Evolutionary conservation across 805 yeast genomes (phyloP).

Genomic region (Candida chauliodis): DNA sequence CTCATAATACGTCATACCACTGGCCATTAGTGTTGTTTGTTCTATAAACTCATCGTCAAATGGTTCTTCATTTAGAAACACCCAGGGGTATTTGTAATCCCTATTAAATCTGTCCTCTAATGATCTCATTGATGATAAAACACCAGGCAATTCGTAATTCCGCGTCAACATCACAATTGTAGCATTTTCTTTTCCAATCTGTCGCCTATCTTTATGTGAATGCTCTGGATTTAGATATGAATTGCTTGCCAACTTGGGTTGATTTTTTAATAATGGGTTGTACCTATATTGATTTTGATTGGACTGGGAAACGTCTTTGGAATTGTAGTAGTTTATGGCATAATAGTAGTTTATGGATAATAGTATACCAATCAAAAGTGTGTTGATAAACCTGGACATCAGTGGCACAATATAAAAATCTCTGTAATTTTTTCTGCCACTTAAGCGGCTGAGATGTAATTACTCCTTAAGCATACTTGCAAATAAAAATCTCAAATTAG

Average conservation of each 20-base stretch:
- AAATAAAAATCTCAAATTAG: no score
- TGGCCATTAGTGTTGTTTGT: conserved; percentile 42
- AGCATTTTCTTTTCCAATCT: conserved; percentile 68
- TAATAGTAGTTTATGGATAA: conserved; percentile 9
- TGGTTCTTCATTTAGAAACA: conserved; percentile 42
- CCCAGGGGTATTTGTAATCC: conserved; percentile 42
- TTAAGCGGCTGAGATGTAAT: no score
- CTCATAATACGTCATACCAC: conserved; percentile 39
- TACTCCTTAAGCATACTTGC: not conserved
- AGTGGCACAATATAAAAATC: no score
- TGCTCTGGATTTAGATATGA: conserved; percentile 20
- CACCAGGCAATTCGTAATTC: conserved; percentile 73
- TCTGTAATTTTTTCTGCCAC: no score
- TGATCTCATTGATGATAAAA: conserved; percentile 46
- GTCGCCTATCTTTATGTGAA: conserved; percentile 28
- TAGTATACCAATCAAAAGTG: conserved; percentile 1
- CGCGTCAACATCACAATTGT: conserved; percentile 84
- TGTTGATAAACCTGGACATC: not conserved
- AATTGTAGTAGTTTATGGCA: conserved; percentile 1
- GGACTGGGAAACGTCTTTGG: not conserved
- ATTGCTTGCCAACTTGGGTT: conserved; percentile 27
- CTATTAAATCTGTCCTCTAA: conserved; percentile 42
- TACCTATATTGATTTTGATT: conserved; percentile 10
- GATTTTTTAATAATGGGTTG: conserved; percentile 13
- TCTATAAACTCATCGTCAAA: conserved; percentile 39